Percentiles rank a stretch among this genome's conserved stretches.
Conservation (phyloP, 2,329 filamentous ascomycete genomes). For the Xylariaceae sp. region DNA sequence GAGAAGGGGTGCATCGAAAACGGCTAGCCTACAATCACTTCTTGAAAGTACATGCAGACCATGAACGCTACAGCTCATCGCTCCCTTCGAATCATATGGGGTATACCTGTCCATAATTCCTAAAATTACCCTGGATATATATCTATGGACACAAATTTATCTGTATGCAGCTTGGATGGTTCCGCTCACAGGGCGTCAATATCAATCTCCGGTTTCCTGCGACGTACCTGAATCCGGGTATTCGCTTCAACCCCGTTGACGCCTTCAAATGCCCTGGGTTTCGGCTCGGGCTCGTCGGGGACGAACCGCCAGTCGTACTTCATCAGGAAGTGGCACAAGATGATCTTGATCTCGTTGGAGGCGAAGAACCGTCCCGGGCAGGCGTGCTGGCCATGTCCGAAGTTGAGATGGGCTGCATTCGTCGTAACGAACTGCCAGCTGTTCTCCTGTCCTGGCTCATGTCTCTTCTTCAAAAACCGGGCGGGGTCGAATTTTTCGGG, state of each 20-base stretch:
- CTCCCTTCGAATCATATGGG: no score
- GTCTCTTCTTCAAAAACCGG: conserved; percentile 39
- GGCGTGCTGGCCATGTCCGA: conserved; percentile 50
- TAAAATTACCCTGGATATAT: no score
- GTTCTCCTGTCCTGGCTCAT: conserved; percentile 40
- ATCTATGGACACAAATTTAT: no score
- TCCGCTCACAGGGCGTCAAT: conserved; percentile 33
- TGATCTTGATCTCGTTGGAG: conserved; percentile 34
- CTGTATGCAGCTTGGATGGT: background rate
- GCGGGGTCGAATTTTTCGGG: conserved; percentile 40
- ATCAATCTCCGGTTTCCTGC: conserved; percentile 39
- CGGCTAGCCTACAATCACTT: no score
- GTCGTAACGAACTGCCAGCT: conserved; percentile 47
- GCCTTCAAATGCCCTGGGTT: conserved; percentile 31
- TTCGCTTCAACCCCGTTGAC: conserved; percentile 25
- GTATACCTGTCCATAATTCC: no score
- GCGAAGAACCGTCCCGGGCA: conserved; percentile 40
- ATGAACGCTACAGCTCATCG: no score
- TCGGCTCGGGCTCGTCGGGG: conserved; percentile 32
- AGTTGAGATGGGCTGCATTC: conserved; percentile 40
- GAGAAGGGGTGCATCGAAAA: no score
- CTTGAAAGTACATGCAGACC: no score
- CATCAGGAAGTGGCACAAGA: conserved; percentile 36
- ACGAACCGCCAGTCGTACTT: conserved; percentile 44
- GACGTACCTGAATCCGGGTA: conserved; percentile 36